A percentile compares a stretch with the other conserved stretches of the same genome.
Evolutionary conservation across 257 asterid genomes (phyloP).

Genomic region (Osmanthus fragrans): DNA sequence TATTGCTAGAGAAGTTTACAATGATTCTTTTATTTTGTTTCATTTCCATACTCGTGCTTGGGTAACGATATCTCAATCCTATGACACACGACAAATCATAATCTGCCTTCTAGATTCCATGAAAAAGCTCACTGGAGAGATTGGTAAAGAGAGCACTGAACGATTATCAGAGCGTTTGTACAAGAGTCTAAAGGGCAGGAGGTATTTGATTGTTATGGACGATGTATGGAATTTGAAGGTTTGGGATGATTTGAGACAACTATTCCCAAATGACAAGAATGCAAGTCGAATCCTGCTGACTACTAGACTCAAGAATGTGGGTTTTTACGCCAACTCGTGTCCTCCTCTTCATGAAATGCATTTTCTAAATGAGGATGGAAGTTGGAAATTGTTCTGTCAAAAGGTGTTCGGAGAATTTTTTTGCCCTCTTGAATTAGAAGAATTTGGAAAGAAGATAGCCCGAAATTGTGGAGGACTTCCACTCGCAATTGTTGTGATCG

Average conservation of each 20-base stretch:
- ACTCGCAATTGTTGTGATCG: not conserved
- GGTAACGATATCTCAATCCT: not conserved
- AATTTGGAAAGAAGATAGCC: not conserved
- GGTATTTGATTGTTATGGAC: not conserved
- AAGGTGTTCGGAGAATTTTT: not conserved
- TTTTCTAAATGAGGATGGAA: not conserved
- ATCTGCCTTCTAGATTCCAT: not conserved
- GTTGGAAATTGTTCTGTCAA: not conserved
- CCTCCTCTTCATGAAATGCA: not conserved
- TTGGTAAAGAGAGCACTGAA: not conserved
- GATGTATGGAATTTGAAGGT: not conserved
- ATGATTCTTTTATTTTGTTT: not conserved
- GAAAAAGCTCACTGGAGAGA: not conserved
- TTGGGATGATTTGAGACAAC: not conserved
- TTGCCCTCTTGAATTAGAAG: not conserved
- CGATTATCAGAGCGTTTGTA: not conserved
- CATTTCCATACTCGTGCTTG: not conserved
- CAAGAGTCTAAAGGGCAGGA: not conserved
- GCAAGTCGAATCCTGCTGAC: constrained; percentile 23
- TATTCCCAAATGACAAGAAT: constrained; percentile 20
- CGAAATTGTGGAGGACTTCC: not conserved
- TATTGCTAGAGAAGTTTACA: not conserved
- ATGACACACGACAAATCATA: not conserved
- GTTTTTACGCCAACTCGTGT: not conserved
- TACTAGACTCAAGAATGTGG: not conserved